Percentiles rank a stretch among this genome's conserved stretches.
These are phyloP conservation scores for Paramecium sonneborni DNA, from an alignment of 73 alveolate genomes.

Conservation along the genomic window DNA sequence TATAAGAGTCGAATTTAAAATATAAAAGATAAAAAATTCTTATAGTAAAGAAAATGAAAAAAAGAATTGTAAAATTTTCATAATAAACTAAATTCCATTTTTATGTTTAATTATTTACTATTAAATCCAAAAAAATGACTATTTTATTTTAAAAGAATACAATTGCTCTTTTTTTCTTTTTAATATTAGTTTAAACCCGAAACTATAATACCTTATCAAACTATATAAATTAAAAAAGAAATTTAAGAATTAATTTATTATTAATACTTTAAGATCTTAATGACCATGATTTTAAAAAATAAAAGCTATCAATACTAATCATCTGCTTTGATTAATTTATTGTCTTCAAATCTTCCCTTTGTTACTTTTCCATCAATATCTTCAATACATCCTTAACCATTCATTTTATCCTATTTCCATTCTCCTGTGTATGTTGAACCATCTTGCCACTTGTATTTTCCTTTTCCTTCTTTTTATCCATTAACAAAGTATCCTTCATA, in stretches of 20 bases:
- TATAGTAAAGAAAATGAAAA: no score
- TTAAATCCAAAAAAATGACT: no score
- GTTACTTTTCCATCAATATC: conserved; percentile 26
- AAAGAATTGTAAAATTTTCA: no score
- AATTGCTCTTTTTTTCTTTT: no score
- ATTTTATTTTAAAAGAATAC: no score
- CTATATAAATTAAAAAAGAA: conserved; percentile 71
- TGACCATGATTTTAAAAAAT: conserved; percentile 1
- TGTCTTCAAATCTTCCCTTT: conserved; percentile 38
- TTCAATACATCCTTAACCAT: conserved; percentile 48
- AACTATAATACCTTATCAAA: conserved; percentile 81
- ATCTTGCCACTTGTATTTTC: conserved; percentile 56
- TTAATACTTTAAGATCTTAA: not conserved
- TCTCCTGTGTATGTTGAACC: not conserved
- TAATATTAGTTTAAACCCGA: conserved; percentile 67
- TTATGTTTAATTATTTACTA: no score
- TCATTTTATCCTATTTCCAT: conserved; percentile 58
- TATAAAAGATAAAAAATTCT: no score
- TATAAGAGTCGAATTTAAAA: no score
- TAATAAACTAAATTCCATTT: no score
- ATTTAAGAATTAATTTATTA: not conserved
- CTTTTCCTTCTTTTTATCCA: conserved; percentile 61
- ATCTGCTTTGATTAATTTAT: conserved; percentile 16
- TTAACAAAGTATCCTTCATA: conserved; percentile 56
- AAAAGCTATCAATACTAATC: not conserved